Conservation (phyloP, 148 eudicot species). For the Vaccinium vitisidaea region DNA sequence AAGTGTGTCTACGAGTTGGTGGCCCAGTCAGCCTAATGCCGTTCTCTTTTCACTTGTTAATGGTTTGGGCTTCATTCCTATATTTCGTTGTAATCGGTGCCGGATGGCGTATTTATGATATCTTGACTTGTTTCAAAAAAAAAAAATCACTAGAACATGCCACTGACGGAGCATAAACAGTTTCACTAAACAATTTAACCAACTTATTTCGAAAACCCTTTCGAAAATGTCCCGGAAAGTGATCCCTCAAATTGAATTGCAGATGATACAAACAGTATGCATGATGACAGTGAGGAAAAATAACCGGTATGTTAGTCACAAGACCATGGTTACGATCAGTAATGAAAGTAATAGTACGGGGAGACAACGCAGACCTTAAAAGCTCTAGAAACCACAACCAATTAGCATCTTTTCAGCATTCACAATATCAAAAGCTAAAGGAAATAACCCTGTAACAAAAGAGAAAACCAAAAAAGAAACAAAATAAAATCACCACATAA, state of each 20-base stretch:
- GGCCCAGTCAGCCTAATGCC: too few species aligned
- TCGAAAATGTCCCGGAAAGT: too few species aligned
- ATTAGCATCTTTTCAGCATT: not conserved
- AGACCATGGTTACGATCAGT: not conserved
- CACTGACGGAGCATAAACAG: not conserved
- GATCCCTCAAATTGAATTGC: not conserved
- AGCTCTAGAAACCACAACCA: not conserved
- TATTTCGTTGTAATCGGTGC: too few species aligned
- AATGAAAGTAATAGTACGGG: not conserved
- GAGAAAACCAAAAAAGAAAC: too few species aligned
- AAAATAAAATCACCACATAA: too few species aligned
- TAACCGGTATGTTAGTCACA: not conserved
- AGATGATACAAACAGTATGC: not conserved
- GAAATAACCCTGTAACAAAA: not conserved
- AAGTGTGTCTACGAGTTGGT: too few species aligned
- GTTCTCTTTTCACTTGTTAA: too few species aligned
- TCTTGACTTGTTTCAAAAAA: too few species aligned
- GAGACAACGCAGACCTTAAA: not conserved
- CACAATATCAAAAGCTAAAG: not conserved
- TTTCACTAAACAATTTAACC: not conserved
- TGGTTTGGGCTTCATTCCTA: too few species aligned
- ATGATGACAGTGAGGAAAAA: not conserved
- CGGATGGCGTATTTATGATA: too few species aligned
- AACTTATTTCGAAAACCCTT: not conserved
- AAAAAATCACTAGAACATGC: too few species aligned